These are phyloP conservation scores for Raddia guianensis DNA, from an alignment of 176 grass and related monocot species.

Conservation along the genomic window DNA sequence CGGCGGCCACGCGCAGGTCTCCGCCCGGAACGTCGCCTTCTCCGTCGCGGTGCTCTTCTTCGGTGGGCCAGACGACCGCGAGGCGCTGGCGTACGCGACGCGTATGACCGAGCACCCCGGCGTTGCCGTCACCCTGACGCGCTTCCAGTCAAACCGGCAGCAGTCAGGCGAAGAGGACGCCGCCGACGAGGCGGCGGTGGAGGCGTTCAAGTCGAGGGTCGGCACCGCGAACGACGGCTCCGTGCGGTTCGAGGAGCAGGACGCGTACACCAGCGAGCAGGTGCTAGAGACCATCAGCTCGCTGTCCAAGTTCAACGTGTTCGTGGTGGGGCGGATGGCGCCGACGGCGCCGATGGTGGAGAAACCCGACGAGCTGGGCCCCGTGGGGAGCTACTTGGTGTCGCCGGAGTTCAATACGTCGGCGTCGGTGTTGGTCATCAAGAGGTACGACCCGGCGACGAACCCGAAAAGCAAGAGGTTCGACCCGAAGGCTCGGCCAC, in stretches of 20 bases:
- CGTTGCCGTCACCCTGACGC: slow-evolving; percentile 47
- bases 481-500: slow-evolving; percentile 39
- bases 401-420: slow-evolving; percentile 59
- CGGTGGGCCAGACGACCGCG: slow-evolving; percentile 75
- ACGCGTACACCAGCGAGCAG: slow-evolving; percentile 8
- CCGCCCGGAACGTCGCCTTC: slow-evolving; percentile 55
- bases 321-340: slow-evolving; percentile 55
- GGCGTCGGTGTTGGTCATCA: slow-evolving; percentile 60
- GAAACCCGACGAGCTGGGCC: slow-evolving; percentile 53
- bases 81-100: slow-evolving; percentile 68
- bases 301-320: slow-evolving; percentile 45
- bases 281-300: slow-evolving; percentile 39
- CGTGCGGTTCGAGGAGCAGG: slow-evolving; percentile 36
- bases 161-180: not conserved
- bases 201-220: slow-evolving; percentile 40
- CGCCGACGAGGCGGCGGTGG: slow-evolving; percentile 42
- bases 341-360: slow-evolving; percentile 39
- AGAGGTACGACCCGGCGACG: slow-evolving; percentile 50
- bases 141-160: slow-evolving; percentile 24
- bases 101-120: slow-evolving; percentile 73
- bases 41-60: slow-evolving; percentile 66
- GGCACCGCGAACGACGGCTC: slow-evolving; percentile 30
- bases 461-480: slow-evolving; percentile 54
- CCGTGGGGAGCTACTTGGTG: slow-evolving; percentile 60
- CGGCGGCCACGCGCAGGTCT: slow-evolving; percentile 63